These are phyloP conservation scores for Saturnispora sekii DNA, from an alignment of 805 yeast species.

Conservation along the genomic window DNA sequence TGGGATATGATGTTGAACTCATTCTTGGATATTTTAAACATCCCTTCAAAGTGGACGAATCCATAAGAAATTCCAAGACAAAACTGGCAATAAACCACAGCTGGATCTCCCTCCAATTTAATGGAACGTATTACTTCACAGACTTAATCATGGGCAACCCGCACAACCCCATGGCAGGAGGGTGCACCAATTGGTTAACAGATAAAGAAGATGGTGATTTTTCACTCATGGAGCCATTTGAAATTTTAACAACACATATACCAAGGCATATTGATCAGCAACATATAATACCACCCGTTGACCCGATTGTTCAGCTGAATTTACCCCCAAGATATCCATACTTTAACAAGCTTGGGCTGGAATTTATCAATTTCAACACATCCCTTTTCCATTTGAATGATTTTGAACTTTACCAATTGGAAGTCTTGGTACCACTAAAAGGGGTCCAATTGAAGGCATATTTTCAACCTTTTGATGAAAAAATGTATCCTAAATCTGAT, in stretches of 20 bases:
- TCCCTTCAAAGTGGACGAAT: constrained; percentile 50
- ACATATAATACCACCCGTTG: constrained; percentile 78
- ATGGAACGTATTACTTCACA: constrained; percentile 70
- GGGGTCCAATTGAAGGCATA: constrained; percentile 60
- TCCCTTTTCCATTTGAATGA: constrained; percentile 66
- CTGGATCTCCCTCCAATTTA: constrained; percentile 75
- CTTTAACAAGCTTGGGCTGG: constrained; percentile 50
- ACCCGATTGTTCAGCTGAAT: constrained; percentile 64
- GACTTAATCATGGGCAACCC: constrained; percentile 63
- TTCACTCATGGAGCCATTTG: constrained; percentile 69
- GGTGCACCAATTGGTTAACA: constrained; percentile 30
- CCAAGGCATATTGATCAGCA: constrained; percentile 75
- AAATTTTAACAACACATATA: constrained; percentile 73
- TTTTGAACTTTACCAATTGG: constrained; percentile 71
- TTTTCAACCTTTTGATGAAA: constrained; percentile 32
- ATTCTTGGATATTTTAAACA: constrained; percentile 77
- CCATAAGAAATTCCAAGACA: constrained; percentile 22
- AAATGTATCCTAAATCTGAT: constrained; percentile 31
- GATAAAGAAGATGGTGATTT: constrained; percentile 29
- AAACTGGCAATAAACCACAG: constrained; percentile 64
- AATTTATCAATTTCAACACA: constrained; percentile 61
- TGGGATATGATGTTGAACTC: constrained; percentile 66
- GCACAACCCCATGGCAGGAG: constrained; percentile 38
- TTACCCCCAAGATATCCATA: constrained; percentile 85
- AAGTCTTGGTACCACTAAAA: constrained; percentile 51